phyloP scores from a whole-genome alignment of 75 land plant species.

The Picea sitchensis region DNA sequence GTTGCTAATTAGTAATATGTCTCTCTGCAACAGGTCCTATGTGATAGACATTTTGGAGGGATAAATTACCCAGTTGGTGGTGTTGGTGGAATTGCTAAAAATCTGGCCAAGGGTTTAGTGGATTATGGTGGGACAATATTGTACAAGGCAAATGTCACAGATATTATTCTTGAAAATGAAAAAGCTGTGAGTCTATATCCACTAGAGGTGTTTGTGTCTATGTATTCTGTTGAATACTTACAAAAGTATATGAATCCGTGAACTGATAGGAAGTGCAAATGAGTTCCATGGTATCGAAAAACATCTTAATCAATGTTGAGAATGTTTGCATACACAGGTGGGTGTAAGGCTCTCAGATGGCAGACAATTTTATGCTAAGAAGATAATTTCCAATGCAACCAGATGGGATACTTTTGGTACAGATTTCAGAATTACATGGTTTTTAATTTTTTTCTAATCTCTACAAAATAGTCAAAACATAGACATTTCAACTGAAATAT shows the following conservation, averaged over 20 bases:
- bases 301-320: constrained; percentile 3
- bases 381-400: constrained; percentile 94
- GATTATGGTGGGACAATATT: constrained; percentile 78
- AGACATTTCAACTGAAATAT: too few species aligned
- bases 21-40: constrained; percentile 57
- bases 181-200: constrained; percentile 66
- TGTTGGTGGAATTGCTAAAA: constrained; percentile 87
- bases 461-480: background rate
- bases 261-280: background rate
- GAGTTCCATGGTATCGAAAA: background rate
- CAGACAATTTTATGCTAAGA: constrained; percentile 67
- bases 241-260: background rate
- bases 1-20: background rate
- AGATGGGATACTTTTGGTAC: constrained; percentile 99
- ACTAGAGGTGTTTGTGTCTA: background rate
- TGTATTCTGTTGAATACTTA: constrained; percentile 6
- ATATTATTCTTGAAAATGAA: constrained; percentile 55
- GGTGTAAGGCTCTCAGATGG: constrained; percentile 95
- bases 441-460: background rate
- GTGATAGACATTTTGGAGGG: constrained; percentile 98
- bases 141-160: constrained; percentile 87
- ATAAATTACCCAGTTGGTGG: constrained; percentile 98
- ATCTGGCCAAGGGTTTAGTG: constrained; percentile 82
- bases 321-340: constrained; percentile 35
- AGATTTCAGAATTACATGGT: background rate